Percentiles rank a stretch among this genome's conserved stretches.
phyloP scores from a whole-genome alignment of 2,329 filamentous ascomycete genomes.

The Akanthomyces dipterigenus region DNA sequence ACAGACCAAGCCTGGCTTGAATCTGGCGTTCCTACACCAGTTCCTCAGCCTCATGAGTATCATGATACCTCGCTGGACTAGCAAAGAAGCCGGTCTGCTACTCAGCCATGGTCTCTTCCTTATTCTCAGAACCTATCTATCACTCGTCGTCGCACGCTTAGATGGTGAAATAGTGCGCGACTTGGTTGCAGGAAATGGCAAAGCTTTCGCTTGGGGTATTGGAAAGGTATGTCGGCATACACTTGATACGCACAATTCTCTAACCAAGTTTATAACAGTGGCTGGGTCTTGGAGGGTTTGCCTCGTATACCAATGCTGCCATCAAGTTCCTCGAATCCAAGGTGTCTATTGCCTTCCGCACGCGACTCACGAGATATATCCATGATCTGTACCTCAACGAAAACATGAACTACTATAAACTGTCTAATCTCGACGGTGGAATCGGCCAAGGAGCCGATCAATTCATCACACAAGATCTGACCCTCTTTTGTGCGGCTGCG shows the following conservation, averaged over 20 bases:
- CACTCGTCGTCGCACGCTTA: slow-evolving; percentile 81
- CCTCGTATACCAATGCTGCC: slow-evolving; percentile 97
- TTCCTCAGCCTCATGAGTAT: slow-evolving; percentile 95
- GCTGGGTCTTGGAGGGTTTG: slow-evolving; percentile 88
- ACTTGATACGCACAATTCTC: background rate
- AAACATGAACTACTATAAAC: slow-evolving; percentile 92
- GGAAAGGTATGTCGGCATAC: slow-evolving; percentile 50
- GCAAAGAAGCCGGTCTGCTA: slow-evolving; percentile 88
- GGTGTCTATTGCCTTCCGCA: slow-evolving; percentile 96
- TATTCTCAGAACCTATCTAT: slow-evolving; percentile 88
- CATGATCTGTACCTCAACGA: slow-evolving; percentile 95
- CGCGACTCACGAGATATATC: slow-evolving; percentile 88
- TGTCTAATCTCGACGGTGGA: slow-evolving; percentile 87
- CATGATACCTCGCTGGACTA: slow-evolving; percentile 92
- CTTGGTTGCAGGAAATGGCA: slow-evolving; percentile 89
- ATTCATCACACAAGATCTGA: slow-evolving; percentile 95
- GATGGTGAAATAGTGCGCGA: slow-evolving; percentile 96
- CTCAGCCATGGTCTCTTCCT: slow-evolving; percentile 85
- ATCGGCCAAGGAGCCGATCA: slow-evolving; percentile 90
- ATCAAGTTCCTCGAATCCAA: slow-evolving; percentile 98
- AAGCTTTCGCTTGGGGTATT: slow-evolving; percentile 80
- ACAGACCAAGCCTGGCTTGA: slow-evolving; percentile 88
- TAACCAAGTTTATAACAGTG: slow-evolving; percentile 43
- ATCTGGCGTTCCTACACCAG: slow-evolving; percentile 93
- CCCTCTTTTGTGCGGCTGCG: slow-evolving; percentile 87